phyloP scores from a whole-genome alignment of 139 green algal genomes.

The Deuterostichococcus epilithicus region DNA sequence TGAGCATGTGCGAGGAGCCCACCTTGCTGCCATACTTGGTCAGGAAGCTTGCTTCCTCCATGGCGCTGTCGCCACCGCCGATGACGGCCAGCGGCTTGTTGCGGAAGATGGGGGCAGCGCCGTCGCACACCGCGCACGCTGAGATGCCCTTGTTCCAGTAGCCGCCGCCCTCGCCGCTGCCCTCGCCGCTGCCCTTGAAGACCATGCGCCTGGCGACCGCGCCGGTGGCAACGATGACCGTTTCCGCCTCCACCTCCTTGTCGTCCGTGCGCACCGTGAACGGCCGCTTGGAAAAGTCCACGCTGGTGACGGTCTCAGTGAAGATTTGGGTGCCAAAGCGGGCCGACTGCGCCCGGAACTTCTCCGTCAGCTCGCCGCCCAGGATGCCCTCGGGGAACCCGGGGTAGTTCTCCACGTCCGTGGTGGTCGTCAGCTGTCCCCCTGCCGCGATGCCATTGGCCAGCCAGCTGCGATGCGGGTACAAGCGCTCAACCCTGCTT shows the following conservation, averaged over 20 bases:
- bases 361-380: conserved; percentile 71
- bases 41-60: conserved; percentile 95
- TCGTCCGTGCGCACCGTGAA: conserved; percentile 40
- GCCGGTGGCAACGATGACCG: conserved; percentile 90
- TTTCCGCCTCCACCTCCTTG: conserved; percentile 66
- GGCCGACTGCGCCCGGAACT: conserved; percentile 59
- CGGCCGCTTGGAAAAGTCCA: conserved; percentile 78
- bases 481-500: too few relatives aligned
- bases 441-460: conserved; percentile 86
- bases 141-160: conserved; percentile 96
- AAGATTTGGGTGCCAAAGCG: conserved; percentile 71
- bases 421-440: conserved; percentile 96
- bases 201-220: conserved; percentile 83
- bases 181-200: conserved; percentile 77
- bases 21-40: conserved; percentile 90
- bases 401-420: conserved; percentile 92
- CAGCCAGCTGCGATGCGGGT: conserved; percentile 46
- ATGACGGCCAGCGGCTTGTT: conserved; percentile 73
- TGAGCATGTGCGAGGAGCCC: not conserved
- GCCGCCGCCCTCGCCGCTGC: conserved; percentile 30
- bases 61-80: conserved; percentile 92
- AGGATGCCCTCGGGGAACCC: conserved; percentile 96
- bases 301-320: conserved; percentile 67
- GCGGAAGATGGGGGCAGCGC: conserved; percentile 86
- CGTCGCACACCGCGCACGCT: conserved; percentile 97